Conservation (phyloP, 2,329 filamentous ascomycete species). For the Ampelomyces quisqualis region DNA sequence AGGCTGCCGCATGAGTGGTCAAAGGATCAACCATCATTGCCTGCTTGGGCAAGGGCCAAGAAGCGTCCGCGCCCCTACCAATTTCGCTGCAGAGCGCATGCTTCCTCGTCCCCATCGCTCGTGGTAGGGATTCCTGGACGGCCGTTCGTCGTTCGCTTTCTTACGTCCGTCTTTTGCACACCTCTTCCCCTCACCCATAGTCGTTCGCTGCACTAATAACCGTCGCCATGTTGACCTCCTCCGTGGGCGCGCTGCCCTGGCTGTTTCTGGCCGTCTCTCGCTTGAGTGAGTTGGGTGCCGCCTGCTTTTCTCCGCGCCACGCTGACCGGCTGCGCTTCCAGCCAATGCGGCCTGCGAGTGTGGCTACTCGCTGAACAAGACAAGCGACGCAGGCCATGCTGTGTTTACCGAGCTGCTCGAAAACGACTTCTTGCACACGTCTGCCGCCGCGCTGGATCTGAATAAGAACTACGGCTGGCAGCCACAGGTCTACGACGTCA, state of each 20-base stretch:
- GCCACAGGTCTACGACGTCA: constrained; percentile 67
- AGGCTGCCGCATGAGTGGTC: constrained; percentile 14
- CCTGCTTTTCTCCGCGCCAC: background rate
- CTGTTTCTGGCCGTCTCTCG: constrained; percentile 33
- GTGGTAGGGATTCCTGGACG: no score
- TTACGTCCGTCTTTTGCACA: constrained; percentile 16
- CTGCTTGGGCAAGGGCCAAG: constrained; percentile 12
- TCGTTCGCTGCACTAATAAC: constrained; percentile 21
- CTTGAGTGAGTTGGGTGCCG: constrained; percentile 27
- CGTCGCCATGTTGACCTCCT: constrained; percentile 21
- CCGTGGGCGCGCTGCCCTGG: constrained; percentile 30
- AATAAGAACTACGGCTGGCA: constrained; percentile 59
- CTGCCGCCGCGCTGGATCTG: constrained; percentile 48
- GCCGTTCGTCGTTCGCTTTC: no score
- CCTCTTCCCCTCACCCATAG: constrained; percentile 13
- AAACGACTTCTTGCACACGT: constrained; percentile 66
- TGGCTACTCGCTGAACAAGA: constrained; percentile 63
- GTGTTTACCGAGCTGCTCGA: constrained; percentile 71
- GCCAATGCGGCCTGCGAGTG: constrained; percentile 64
- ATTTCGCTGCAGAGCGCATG: constrained; percentile 7
- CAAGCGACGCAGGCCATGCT: constrained; percentile 42
- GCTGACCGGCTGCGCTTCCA: constrained; percentile 20
- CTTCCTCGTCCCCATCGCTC: constrained; percentile 11
- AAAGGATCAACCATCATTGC: constrained; percentile 9
- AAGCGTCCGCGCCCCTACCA: constrained; percentile 6